Base-by-base conservation (phyloP, 805 yeast species). In the Pichia paraexigua region DNA sequence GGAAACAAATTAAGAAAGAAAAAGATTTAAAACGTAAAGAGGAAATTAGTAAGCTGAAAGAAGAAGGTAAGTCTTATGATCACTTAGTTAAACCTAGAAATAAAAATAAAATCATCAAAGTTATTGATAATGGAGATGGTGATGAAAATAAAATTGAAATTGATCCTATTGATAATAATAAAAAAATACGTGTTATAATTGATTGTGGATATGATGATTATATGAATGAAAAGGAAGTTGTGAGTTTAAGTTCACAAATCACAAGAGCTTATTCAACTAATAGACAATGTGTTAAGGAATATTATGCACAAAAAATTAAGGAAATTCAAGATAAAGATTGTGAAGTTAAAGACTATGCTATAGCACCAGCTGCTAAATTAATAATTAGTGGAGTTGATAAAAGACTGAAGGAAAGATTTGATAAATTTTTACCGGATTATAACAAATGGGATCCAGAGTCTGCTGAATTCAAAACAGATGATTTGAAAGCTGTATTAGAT, bases 181-280 rank as follows among this genome's bases (percentile, higher is more conserved):
- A 41, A 20, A 47, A 51, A n/a, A 51, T 51, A 9, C 69, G 65
- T 7, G 72, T 91, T 27, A 70, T 91, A n/a, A 63, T 91, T 56
- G 99, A 92, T 67, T 92, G 99, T 68, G 86, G 78, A 17, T 92
- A 92, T 66, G 98, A 94, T 62, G 94, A 87, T 44, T 63, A 86
- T 60, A 94, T 94, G 99, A 79, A 76, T 39, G 87, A 82, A 20
- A 83, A 83, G 57, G 83, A 79, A 54, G 72, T 79, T 44, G 77
- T 78, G 2, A 87, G 96, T 21, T 67, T 92, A 62, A 78, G 89
- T 8, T 77, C 82, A 47, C 99, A 92, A 68, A 75, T 94, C 47
- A 81, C 92, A 3, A 74, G 97, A 53, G 77, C 88, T 47, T 92
- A 92, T 66, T 79, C 95, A 9, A 85, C 85, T 18, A 88, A 86